Evolutionary conservation across 257 asterid genomes (phyloP), one percentile per base, ranked within the genome.

Genomic region (Echites panduratus): DNA sequence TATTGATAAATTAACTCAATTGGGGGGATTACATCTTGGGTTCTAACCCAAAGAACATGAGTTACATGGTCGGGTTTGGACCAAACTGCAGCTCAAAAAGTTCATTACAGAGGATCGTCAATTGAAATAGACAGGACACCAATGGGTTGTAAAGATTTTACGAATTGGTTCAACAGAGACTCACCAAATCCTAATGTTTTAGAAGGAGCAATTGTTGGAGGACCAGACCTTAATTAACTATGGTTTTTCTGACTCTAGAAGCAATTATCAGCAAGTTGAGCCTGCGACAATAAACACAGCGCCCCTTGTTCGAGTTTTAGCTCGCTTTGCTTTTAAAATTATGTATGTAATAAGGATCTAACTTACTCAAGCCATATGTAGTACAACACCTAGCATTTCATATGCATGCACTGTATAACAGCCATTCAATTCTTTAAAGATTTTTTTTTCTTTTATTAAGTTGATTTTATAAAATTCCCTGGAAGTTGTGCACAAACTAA

Each of bases 21-120:
- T 17, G 83, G 92, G 93, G 85, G 77, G 87, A 90, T 63, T 81
- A 88, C 64, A 83, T 90, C 68, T 58, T 90, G 48, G 96, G 96
- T 4, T 16, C 72, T 11, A 90, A 90, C 77, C 82, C 93, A 26
- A 73, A 59, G 66, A 10, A 32, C 0, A 74, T 87, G 85, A 85
- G 95, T 70, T 90, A 90, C 81, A 82, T 88, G 96, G 91, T 90
- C 0, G 91, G 95, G 61, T 87, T 75, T 77, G 95, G 95, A 20
- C 35, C 77, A 10, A 85, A 83, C 69, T 88, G 80, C 57, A 93
- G n/a, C 96, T 29, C 52, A 78, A 19, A 49, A 73, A 14, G 79
- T 80, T 14, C 95, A 90, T 62, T 95, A 88, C 7, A 81, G 93
- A 74, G 93, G 85, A 69, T 79, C 97, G 72, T 88, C 95, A 0